Percentiles rank a stretch among this genome's conserved stretches.
Evolutionary conservation across 1,284 basidiomycete genomes (phyloP).

Genomic region (Melanopsichium pennsylvanicum): DNA sequence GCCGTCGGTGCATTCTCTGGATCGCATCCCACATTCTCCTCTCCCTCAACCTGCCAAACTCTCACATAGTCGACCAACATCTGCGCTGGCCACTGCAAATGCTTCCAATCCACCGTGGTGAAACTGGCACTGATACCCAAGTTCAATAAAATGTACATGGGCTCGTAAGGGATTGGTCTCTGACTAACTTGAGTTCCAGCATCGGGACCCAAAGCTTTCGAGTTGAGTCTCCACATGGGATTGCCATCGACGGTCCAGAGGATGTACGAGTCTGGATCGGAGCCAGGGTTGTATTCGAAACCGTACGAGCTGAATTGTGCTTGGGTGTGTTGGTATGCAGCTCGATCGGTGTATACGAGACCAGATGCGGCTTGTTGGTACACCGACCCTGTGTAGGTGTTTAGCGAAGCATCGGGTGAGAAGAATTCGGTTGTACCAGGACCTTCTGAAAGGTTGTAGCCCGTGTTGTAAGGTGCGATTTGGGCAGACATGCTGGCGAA

Average conservation of each 20-base stretch:
- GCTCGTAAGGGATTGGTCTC: constrained; percentile 74
- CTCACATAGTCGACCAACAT: constrained; percentile 55
- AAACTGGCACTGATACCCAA: constrained; percentile 55
- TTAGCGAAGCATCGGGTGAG: constrained; percentile 33
- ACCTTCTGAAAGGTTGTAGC: constrained; percentile 67
- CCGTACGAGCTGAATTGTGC: constrained; percentile 69
- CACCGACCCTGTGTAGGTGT: constrained; percentile 56
- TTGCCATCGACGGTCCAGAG: constrained; percentile 45
- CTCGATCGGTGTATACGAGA: constrained; percentile 50
- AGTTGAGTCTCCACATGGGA: constrained; percentile 69
- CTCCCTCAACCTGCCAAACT: constrained; percentile 55
- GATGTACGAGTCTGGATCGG: constrained; percentile 39
- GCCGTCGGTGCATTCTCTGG: constrained; percentile 63
- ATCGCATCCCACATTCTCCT: constrained; percentile 66
- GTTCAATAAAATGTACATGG: constrained; percentile 59
- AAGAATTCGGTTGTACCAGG: constrained; percentile 32
- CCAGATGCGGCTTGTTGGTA: constrained; percentile 64
- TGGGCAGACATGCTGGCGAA: constrained; percentile 57
- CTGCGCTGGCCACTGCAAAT: constrained; percentile 25
- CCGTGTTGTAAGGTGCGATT: constrained; percentile 58
- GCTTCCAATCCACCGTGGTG: constrained; percentile 27
- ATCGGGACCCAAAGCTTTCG: constrained; percentile 77
- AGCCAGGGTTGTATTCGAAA: constrained; percentile 69
- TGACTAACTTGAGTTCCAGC: constrained; percentile 74
- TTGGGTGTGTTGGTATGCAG: constrained; percentile 47